Base-by-base conservation (phyloP, 805 yeast species). In the Torulaspora maleeae region DNA sequence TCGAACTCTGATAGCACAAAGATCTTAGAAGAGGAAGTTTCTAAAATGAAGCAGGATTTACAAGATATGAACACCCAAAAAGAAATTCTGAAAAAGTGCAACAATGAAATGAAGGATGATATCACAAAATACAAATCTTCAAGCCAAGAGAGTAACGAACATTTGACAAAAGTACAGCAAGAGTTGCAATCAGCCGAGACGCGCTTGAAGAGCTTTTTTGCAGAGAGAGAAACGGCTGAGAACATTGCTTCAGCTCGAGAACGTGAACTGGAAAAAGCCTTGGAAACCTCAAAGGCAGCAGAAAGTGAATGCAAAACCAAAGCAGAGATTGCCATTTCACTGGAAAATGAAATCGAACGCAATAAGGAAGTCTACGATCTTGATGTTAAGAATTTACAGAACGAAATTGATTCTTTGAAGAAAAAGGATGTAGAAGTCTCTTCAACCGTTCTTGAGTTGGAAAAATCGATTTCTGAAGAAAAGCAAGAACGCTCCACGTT, bases 1-100 rank as follows among this genome's bases (percentile, higher is more conserved):
- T 36, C 41, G 7, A 12, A 28, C 7, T 30, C 38, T 37, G 38
- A 43, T 38, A 27, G 16, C 3, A 39, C 17, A 17, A 43, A 40
- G 19, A 36, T 38, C 13, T n/a, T 41, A 16, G 47, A 42, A 27
- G 22, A 8, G 13, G 30, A 19, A 4, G 15, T 33, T 10, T 28
- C 34, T 22, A 22, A 38, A 7, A 27, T 41, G 16, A 29, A 37
- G 12, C 27, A 38, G 10, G 38, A 44, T 11, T 15, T 41, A 5
- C 22, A 35, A 13, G 20, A 2, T 3, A 4, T 34, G 11, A 17
- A 11, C 12, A n/a, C 27, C 12, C 36, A 22, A 12, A 29, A n/a
- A 9, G 20, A 27, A 5, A 41, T 38, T 6, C 16, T 30, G 10
- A 35, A 32, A 10, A 36, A 25, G 9, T 15, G 20, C 5, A 34